Conservation (phyloP, 352 stramenopile species). For the Phytophthora sp. region DNA sequence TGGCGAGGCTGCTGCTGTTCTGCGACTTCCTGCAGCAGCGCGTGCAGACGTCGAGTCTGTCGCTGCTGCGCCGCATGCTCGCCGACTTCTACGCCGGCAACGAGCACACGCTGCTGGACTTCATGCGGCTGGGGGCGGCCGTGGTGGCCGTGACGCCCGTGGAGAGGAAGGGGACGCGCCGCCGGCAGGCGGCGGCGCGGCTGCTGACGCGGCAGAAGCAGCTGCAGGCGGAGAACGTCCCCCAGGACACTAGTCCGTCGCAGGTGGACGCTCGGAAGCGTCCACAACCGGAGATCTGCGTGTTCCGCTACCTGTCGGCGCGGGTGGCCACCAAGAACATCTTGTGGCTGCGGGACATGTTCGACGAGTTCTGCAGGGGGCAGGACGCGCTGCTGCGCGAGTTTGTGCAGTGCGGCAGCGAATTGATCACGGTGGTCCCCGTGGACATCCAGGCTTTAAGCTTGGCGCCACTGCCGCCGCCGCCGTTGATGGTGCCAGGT, state of each 20-base stretch:
- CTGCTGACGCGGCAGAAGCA: constrained; percentile 12
- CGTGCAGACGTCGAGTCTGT: constrained; percentile 32
- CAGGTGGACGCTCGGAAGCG: background rate
- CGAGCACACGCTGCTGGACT: constrained; percentile 39
- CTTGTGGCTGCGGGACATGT: constrained; percentile 37
- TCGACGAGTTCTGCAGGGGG: constrained; percentile 36
- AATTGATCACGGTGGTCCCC: constrained; percentile 36
- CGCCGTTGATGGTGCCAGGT: background rate
- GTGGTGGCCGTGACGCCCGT: constrained; percentile 37
- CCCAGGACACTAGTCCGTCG: background rate
- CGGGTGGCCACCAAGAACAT: constrained; percentile 51
- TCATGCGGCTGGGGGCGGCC: constrained; percentile 38
- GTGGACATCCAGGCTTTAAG: constrained; percentile 25
- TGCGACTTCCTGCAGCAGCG: constrained; percentile 42
- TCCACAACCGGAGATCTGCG: background rate
- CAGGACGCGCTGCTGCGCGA: constrained; percentile 20
- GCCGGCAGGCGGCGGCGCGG: constrained; percentile 14
- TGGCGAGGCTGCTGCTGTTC: constrained; percentile 26
- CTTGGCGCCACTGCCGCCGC: constrained; percentile 8
- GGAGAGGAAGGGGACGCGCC: constrained; percentile 1
- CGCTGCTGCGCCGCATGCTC: constrained; percentile 35
- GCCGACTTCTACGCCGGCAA: constrained; percentile 29
- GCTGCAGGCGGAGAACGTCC: background rate
- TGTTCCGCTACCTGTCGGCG: constrained; percentile 28
- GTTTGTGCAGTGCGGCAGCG: constrained; percentile 25